Conservation (phyloP, 176 grass and related monocot species). For the Cymbopogon citratus region DNA sequence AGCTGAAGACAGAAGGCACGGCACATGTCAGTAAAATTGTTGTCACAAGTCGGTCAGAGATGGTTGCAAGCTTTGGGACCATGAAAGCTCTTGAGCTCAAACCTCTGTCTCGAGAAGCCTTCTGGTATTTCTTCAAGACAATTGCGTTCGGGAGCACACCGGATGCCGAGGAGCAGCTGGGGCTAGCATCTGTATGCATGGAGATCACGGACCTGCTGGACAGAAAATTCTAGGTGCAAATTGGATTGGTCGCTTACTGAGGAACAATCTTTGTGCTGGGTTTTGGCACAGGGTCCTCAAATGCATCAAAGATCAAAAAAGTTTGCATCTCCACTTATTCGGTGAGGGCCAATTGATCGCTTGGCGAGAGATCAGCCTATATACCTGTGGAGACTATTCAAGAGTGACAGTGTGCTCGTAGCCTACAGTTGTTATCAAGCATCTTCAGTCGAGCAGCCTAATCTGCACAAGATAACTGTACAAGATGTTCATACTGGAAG, state of each 20-base stretch:
- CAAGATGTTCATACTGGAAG: background rate
- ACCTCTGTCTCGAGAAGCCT: background rate
- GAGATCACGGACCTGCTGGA: background rate
- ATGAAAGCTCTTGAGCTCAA: background rate
- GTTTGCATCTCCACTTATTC: background rate
- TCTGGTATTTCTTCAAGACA: constrained; percentile 9
- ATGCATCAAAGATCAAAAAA: background rate
- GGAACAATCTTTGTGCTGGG: background rate
- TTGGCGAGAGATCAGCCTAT: background rate
- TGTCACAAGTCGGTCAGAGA: background rate
- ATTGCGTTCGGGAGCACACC: constrained; percentile 5
- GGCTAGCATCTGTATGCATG: background rate
- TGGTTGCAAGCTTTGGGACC: background rate
- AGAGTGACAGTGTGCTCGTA: background rate
- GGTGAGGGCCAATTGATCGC: background rate
- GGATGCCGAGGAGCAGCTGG: background rate
- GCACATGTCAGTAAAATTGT: constrained; percentile 29
- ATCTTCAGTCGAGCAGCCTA: background rate
- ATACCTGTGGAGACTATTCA: background rate
- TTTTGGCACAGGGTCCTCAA: background rate
- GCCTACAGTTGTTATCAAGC: background rate
- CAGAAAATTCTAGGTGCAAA: background rate
- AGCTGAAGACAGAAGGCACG: background rate
- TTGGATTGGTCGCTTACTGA: background rate
- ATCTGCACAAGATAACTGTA: background rate